Evolutionary conservation across 306 rosid genomes (phyloP).

Genomic region (Albizia julibrissin): DNA sequence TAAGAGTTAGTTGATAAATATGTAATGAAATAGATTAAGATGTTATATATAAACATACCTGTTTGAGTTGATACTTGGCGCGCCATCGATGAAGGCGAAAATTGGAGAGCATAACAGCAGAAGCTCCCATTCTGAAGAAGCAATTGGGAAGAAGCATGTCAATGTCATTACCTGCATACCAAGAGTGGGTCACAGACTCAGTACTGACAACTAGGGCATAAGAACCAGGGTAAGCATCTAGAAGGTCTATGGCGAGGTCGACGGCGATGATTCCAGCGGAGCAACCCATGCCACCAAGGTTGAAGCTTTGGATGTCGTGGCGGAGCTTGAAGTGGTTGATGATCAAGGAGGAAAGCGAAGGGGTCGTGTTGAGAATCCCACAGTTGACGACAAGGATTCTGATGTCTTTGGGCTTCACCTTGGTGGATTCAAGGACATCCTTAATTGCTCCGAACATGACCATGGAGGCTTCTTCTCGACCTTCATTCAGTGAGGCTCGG

Average conservation of each 20-base stretch:
- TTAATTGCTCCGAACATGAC: conserved; percentile 64
- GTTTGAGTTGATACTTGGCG: conserved; percentile 66
- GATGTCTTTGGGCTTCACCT: conserved; percentile 44
- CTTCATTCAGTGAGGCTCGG: conserved; percentile 43
- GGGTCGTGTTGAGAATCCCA: conserved; percentile 58
- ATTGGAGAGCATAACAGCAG: conserved; percentile 63
- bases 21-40: no score
- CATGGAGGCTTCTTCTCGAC: conserved; percentile 55
- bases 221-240: conserved; percentile 50
- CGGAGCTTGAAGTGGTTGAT: conserved; percentile 64
- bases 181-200: conserved; percentile 59
- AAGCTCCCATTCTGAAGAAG: conserved; percentile 75
- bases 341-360: conserved; percentile 65
- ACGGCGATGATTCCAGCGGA: conserved; percentile 72
- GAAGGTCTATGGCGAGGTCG: conserved; percentile 68
- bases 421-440: conserved; percentile 51
- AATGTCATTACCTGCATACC: conserved; percentile 57
- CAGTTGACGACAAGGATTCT: conserved; percentile 59
- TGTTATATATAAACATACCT: conserved; percentile 33
- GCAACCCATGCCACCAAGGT: conserved; percentile 79
- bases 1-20: no score
- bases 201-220: conserved; percentile 74
- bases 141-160: conserved; percentile 69
- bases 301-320: conserved; percentile 62
- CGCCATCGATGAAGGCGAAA: conserved; percentile 55